Evolutionary conservation across 73 alveolate genomes (phyloP).

Genomic region (Paramecium biaurelia): DNA sequence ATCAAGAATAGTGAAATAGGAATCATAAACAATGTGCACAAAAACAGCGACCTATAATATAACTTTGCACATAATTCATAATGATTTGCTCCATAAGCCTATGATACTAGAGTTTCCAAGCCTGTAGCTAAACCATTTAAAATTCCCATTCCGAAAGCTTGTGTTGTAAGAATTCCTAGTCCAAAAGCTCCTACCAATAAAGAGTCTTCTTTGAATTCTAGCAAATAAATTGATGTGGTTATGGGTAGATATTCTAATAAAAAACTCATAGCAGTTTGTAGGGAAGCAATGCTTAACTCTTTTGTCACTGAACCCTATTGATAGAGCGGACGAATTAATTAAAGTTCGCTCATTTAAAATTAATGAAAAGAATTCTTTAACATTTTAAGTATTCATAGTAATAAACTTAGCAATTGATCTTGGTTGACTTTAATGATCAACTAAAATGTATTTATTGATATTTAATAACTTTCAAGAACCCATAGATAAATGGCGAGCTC

Average conservation of each 20-base stretch:
- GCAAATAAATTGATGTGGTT: not conserved
- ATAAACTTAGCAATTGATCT: not conserved
- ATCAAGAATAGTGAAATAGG: not conserved
- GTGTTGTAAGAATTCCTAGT: not conserved
- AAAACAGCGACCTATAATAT: constrained; percentile 9
- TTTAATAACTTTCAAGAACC: not conserved
- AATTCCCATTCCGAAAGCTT: constrained; percentile 9
- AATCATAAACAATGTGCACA: not conserved
- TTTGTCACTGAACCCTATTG: not conserved
- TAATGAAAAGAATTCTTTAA: not conserved
- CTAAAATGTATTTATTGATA: not conserved
- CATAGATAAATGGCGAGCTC: not conserved
- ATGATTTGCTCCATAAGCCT: not conserved
- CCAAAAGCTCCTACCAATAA: not conserved
- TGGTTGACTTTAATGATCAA: not conserved
- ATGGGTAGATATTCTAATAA: not conserved
- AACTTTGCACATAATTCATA: constrained; percentile 15
- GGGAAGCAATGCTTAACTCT: not conserved
- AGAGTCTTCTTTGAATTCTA: not conserved
- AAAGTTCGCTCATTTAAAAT: not conserved
- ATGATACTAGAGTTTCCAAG: not conserved
- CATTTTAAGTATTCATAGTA: not conserved
- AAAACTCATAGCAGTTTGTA: constrained; percentile 6
- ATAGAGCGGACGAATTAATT: not conserved
- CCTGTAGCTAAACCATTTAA: constrained; percentile 4